Conservation (phyloP, 2,329 filamentous ascomycete genomes). For the Xylariales sp. region DNA sequence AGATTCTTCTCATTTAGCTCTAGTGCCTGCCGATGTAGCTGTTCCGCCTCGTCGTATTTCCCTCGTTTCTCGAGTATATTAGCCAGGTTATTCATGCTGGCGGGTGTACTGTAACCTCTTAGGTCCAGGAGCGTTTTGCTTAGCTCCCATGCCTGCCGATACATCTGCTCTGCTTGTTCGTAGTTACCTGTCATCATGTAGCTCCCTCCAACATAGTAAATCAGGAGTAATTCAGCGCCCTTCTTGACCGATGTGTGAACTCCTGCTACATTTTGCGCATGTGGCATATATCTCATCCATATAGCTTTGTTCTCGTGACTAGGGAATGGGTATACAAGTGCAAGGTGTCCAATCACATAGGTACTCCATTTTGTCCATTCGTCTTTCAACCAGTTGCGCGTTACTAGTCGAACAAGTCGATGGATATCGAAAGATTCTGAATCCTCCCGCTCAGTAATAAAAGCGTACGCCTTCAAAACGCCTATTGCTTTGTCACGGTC, state of each 20-base stretch:
- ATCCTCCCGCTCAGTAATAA: conserved; percentile 21
- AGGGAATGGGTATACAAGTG: background rate
- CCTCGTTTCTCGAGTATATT: background rate
- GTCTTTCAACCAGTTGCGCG: conserved; percentile 11
- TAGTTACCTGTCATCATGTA: background rate
- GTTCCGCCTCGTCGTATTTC: background rate
- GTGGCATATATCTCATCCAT: conserved; percentile 9
- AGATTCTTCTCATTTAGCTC: background rate
- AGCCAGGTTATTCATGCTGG: background rate
- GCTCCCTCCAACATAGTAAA: background rate
- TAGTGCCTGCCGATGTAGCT: background rate
- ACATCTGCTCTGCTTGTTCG: background rate
- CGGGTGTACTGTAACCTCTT: background rate
- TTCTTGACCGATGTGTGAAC: background rate
- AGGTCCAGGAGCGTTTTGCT: background rate
- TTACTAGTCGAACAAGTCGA: conserved; percentile 11
- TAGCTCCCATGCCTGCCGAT: background rate
- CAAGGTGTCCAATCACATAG: conserved; percentile 1
- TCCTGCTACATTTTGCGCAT: conserved; percentile 1
- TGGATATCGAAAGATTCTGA: conserved; percentile 21
- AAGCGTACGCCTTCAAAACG: conserved; percentile 17
- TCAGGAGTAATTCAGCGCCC: background rate
- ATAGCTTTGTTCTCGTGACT: background rate
- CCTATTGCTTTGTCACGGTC: conserved; percentile 8
- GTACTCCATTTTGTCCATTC: conserved; percentile 6